Base-by-base conservation (phyloP, 345 rosid genomes). In the Citrus unshiu region DNA sequence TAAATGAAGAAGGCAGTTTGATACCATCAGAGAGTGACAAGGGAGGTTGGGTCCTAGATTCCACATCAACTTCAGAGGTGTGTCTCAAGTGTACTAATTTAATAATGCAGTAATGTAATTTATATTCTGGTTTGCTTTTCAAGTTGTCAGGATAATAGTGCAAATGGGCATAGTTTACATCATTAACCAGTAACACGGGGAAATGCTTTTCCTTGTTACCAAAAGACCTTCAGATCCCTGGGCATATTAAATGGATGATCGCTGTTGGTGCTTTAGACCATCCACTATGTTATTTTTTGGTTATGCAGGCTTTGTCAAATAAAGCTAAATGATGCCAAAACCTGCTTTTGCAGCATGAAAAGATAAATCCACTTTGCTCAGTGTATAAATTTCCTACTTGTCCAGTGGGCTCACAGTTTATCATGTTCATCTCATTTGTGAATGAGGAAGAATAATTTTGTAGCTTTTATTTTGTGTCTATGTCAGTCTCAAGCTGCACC, bases 1-100 rank as follows among this genome's bases (percentile, higher is more conserved):
- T 96, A 73, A 94, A 94, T 74, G 99, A 96, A 83, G 97, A 94
- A 77, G 97, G 97, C 73, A 89, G 82, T 81, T 75, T 93, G 86
- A 87, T 91, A 49, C 76, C 89, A 3, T 6, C 73, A 18, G 94
- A 92, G 51, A 85, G 87, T 74, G 88, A 87, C 70, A 90, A 82
- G 85, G 96, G 92, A 73, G 86, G 73, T 79, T 89, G 89, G 93
- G 78, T 77, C 8, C 77, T 86, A 7, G 92, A 93, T 79, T 78
- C 87, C 46, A 14, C 87, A 39, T 89, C 91, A 65, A 85, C 88
- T 83, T 72, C 86, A 13, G 97, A 92, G 98, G 98, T 95, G 83
- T 68, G 72, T 75, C 63, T 71, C 54, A 14, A 66, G 66, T 78
- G 37, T 74, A 24, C 30, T 65, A 7, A 1, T 21, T 51, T 10